Evolutionary conservation across 768 basidiomycete species (phyloP).

Genomic region (Calocera viscosa): DNA sequence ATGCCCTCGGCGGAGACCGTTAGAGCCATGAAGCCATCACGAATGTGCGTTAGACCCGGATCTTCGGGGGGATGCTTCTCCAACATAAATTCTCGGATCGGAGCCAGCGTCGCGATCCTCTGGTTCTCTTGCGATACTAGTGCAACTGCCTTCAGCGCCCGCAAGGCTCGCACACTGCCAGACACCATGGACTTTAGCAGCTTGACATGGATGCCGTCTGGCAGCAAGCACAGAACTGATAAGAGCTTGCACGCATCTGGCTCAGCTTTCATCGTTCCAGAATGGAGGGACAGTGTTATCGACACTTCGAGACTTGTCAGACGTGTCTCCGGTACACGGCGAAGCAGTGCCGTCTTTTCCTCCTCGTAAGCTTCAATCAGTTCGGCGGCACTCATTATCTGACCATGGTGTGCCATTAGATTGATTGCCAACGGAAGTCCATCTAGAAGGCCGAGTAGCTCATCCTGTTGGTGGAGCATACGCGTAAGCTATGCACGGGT

Average conservation of each 20-base stretch:
- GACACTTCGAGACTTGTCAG: constrained; percentile 19
- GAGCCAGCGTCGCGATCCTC: background rate
- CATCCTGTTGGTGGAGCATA: no score
- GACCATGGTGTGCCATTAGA: background rate
- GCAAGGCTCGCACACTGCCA: background rate
- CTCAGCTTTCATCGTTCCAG: constrained; percentile 16
- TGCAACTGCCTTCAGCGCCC: background rate
- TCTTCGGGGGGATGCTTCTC: background rate
- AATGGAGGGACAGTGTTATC: constrained; percentile 21
- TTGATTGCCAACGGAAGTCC: background rate
- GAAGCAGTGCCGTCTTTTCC: constrained; percentile 4
- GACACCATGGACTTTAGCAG: background rate
- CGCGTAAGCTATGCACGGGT: no score
- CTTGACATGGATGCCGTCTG: constrained; percentile 20
- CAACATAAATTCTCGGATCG: background rate
- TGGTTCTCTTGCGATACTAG: background rate
- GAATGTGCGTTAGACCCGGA: background rate
- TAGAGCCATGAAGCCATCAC: background rate
- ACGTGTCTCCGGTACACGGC: background rate
- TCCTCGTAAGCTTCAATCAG: background rate
- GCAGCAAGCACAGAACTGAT: constrained; percentile 22
- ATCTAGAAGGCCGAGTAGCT: background rate
- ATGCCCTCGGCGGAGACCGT: no score
- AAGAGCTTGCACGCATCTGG: constrained; percentile 22
- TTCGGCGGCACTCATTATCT: background rate